phyloP scores from a whole-genome alignment of 1,284 basidiomycete species.

The Laetiporus sulphureus region DNA sequence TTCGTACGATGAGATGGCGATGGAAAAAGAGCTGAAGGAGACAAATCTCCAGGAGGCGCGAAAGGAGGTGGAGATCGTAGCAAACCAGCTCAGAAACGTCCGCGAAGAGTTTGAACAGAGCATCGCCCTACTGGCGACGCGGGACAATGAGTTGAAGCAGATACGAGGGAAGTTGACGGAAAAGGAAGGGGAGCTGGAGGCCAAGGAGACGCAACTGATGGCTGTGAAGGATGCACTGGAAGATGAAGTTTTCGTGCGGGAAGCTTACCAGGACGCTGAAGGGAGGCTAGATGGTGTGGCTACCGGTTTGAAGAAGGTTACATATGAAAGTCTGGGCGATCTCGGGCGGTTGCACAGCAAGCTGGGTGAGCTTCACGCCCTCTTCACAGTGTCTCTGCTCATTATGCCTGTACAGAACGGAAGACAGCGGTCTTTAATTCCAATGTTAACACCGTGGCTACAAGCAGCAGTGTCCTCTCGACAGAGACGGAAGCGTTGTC shows the following conservation, averaged over 20 bases:
- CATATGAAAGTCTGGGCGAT: slow-evolving; percentile 66
- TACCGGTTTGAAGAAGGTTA: slow-evolving; percentile 56
- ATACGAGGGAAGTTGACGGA: slow-evolving; percentile 54
- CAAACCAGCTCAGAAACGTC: slow-evolving; percentile 73
- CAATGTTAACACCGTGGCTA: slow-evolving; percentile 61
- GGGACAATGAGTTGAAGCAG: slow-evolving; percentile 67
- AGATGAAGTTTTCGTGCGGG: slow-evolving; percentile 71
- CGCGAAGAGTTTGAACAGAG: slow-evolving; percentile 89
- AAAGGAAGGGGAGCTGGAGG: slow-evolving; percentile 47
- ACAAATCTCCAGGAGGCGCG: slow-evolving; percentile 78
- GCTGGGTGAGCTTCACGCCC: slow-evolving; percentile 62
- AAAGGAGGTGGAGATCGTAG: slow-evolving; percentile 77
- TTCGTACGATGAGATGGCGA: slow-evolving; percentile 78
- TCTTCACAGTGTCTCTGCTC: slow-evolving; percentile 9
- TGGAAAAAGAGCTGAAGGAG: slow-evolving; percentile 68
- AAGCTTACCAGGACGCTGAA: slow-evolving; percentile 78
- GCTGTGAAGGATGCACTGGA: slow-evolving; percentile 53
- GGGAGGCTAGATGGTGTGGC: slow-evolving; percentile 67
- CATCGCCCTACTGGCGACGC: slow-evolving; percentile 67
- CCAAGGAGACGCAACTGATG: slow-evolving; percentile 49
- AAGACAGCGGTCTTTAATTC: slow-evolving; percentile 61
- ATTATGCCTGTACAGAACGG: slow-evolving; percentile 49
- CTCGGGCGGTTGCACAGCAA: slow-evolving; percentile 77
- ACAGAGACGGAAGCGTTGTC: slow-evolving; percentile 47
- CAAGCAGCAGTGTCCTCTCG: slow-evolving; percentile 54